These are phyloP conservation scores for Xylariaceae sp. DNA, from an alignment of 2,329 filamentous ascomycete species.

Conservation along the genomic window DNA sequence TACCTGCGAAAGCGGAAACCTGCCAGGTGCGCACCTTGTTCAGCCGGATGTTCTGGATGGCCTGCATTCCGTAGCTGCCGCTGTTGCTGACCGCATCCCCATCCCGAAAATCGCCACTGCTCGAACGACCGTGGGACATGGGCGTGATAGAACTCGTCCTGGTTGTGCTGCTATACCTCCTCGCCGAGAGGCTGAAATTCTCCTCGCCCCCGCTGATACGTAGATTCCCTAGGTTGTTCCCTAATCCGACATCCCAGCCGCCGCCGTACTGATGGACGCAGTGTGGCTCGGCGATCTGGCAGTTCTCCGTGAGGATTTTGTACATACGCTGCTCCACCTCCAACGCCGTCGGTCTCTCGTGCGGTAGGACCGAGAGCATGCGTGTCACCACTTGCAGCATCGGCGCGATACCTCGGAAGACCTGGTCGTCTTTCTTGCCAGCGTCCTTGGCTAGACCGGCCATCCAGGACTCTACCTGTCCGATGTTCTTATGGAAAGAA, in stretches of 20 bases:
- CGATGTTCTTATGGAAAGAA: slow-evolving; percentile 72
- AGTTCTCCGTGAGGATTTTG: slow-evolving; percentile 53
- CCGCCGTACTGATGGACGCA: slow-evolving; percentile 54
- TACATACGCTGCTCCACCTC: slow-evolving; percentile 58
- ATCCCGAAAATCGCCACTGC: slow-evolving; percentile 28
- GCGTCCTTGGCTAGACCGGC: slow-evolving; percentile 62
- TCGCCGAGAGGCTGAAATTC: slow-evolving; percentile 35
- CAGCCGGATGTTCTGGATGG: slow-evolving; percentile 34
- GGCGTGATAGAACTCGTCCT: slow-evolving; percentile 18
- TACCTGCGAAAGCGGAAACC: slow-evolving; percentile 42
- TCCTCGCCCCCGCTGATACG: slow-evolving; percentile 35
- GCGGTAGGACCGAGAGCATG: slow-evolving; percentile 58
- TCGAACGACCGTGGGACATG: slow-evolving; percentile 30
- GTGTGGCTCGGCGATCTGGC: slow-evolving; percentile 53
- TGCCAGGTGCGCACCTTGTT: slow-evolving; percentile 46
- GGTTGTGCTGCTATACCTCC: slow-evolving; percentile 35
- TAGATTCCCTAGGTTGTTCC: slow-evolving; percentile 38
- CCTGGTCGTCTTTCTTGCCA: slow-evolving; percentile 49
- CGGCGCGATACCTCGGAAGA: slow-evolving; percentile 55
- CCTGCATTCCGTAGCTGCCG: slow-evolving; percentile 29
- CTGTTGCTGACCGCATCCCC: slow-evolving; percentile 24
- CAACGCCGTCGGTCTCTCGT: slow-evolving; percentile 54
- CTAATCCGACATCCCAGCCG: slow-evolving; percentile 35
- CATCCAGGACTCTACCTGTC: slow-evolving; percentile 72
- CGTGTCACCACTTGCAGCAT: slow-evolving; percentile 55